phyloP scores from a whole-genome alignment of 805 yeast species.

The Lachancea fermentati region DNA sequence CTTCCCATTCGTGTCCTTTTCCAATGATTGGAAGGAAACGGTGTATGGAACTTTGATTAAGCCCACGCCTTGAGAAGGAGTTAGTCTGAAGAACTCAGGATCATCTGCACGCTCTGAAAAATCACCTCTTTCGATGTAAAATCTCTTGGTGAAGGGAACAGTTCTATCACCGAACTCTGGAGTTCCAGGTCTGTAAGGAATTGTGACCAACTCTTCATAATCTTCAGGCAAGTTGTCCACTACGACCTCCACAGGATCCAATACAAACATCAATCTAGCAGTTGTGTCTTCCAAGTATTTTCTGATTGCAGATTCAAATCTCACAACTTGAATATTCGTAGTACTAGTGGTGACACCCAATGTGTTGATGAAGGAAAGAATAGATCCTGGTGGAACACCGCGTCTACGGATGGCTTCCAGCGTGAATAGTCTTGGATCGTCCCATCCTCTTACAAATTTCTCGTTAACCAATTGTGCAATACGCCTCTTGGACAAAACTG shows the following conservation, averaged over 20 bases:
- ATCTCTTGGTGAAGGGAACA: constrained; percentile 67
- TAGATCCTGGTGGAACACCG: constrained; percentile 98
- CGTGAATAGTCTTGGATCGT: constrained; percentile 94
- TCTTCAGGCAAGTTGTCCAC: constrained; percentile 78
- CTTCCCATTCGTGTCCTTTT: constrained; percentile 50
- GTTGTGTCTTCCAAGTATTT: constrained; percentile 82
- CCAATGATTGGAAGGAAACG: constrained; percentile 63
- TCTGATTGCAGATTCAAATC: constrained; percentile 89
- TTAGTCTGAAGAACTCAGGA: constrained; percentile 82
- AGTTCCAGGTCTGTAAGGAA: constrained; percentile 88
- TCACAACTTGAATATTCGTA: constrained; percentile 80
- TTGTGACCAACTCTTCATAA: constrained; percentile 59
- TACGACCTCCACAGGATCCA: constrained; percentile 78
- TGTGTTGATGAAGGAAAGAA: constrained; percentile 85
- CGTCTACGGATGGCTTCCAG: constrained; percentile 92
- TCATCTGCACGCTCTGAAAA: constrained; percentile 57
- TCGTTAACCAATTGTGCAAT: constrained; percentile 87
- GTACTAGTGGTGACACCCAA: constrained; percentile 95
- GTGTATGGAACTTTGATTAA: constrained; percentile 85
- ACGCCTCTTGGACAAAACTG: constrained; percentile 91
- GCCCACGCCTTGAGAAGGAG: constrained; percentile 94
- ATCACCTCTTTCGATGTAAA: constrained; percentile 86
- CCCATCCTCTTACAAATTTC: constrained; percentile 88
- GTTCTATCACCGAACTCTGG: constrained; percentile 69
- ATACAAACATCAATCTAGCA: constrained; percentile 90